Conservation (phyloP, 345 rosid species). For the Iberis pinnata region DNA sequence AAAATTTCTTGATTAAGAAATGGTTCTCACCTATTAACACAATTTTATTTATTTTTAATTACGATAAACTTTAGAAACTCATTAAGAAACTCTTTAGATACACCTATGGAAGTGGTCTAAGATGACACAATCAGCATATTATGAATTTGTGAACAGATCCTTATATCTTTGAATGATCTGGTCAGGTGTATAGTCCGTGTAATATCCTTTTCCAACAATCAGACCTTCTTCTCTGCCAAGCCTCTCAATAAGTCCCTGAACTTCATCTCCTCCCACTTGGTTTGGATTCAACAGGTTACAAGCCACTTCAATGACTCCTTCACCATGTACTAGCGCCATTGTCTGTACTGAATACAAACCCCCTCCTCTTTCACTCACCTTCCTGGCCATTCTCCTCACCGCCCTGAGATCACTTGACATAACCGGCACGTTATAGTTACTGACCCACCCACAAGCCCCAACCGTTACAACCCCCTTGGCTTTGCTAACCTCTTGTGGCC, state of each 20-base stretch:
- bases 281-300: slow-evolving; percentile 81
- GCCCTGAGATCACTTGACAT: slow-evolving; percentile 45
- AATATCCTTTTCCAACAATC: slow-evolving; percentile 68
- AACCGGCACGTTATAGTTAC: slow-evolving; percentile 76
- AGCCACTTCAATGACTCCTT: slow-evolving; percentile 66
- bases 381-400: slow-evolving; percentile 56
- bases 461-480: slow-evolving; percentile 59
- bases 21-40: no score
- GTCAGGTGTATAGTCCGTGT: slow-evolving; percentile 61
- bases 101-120: no score
- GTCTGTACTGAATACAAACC: slow-evolving; percentile 85
- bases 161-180: slow-evolving; percentile 45
- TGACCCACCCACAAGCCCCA: slow-evolving; percentile 79
- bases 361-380: slow-evolving; percentile 68
- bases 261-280: slow-evolving; percentile 58
- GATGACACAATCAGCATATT: background rate
- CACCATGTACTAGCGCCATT: slow-evolving; percentile 73
- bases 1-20: no score
- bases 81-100: no score
- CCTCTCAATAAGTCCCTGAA: slow-evolving; percentile 66
- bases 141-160: slow-evolving; percentile 25
- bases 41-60: no score
- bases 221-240: slow-evolving; percentile 53
- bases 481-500: slow-evolving; percentile 47
- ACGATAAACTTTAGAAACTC: no score